Evolutionary conservation across 257 asterid genomes (phyloP).

Genomic region (Solanum lycopersicoides): DNA sequence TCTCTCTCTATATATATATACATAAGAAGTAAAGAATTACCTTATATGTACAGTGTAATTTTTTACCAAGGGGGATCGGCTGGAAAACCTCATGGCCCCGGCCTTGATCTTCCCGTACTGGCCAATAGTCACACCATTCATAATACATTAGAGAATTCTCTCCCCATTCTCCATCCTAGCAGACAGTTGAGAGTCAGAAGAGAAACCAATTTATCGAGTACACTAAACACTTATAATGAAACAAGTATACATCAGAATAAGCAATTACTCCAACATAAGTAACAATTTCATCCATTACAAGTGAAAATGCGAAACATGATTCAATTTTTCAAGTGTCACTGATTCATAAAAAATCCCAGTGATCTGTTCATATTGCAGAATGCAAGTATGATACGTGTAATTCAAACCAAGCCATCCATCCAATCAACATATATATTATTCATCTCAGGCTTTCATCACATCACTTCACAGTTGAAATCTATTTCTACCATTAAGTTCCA

Average conservation of each 20-base stretch:
- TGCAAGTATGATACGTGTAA: not conserved
- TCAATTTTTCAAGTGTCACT: not conserved
- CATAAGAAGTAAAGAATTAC: not conserved
- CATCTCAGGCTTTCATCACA: not conserved
- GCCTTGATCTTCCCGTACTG: not conserved
- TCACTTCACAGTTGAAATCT: not conserved
- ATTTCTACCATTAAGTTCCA: not conserved
- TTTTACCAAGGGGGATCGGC: no score
- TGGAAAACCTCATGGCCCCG: not conserved
- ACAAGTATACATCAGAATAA: not conserved
- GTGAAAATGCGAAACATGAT: not conserved
- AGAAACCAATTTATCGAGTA: not conserved
- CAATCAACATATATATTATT: not conserved
- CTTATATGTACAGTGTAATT: no score
- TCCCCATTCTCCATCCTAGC: not conserved
- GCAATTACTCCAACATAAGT: not conserved
- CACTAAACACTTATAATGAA: not conserved
- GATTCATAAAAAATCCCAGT: not conserved
- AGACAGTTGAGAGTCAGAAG: not conserved
- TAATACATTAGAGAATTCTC: not conserved
- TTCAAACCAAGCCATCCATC: not conserved
- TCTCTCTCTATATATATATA: no score
- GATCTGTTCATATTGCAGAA: not conserved
- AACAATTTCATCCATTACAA: not conserved
- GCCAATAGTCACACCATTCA: not conserved